Percentiles rank a stretch among this genome's conserved stretches.
phyloP scores from a whole-genome alignment of 805 yeast species.

The Yamadazyma laniorum region DNA sequence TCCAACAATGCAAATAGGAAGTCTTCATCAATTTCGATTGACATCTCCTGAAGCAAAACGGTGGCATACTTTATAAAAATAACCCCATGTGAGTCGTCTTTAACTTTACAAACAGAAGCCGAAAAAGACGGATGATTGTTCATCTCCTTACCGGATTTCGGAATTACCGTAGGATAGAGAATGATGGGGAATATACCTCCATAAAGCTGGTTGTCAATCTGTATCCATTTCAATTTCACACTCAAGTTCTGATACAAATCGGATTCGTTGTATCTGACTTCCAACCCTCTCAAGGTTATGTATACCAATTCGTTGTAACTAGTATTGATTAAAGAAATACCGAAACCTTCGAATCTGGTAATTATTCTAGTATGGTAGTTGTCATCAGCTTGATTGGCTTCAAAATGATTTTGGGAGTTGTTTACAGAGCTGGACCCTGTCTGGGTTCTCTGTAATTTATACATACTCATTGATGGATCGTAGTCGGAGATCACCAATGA shows the following conservation, averaged over 20 bases:
- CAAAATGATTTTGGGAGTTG: slow-evolving; percentile 48
- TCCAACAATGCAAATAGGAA: slow-evolving; percentile 80
- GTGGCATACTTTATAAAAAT: slow-evolving; percentile 90
- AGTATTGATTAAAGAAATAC: slow-evolving; percentile 77
- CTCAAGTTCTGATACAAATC: slow-evolving; percentile 79
- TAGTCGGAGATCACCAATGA: slow-evolving; percentile 81
- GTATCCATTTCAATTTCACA: slow-evolving; percentile 88
- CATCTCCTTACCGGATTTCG: slow-evolving; percentile 79
- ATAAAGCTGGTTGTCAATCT: slow-evolving; percentile 85
- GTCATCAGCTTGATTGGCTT: slow-evolving; percentile 52
- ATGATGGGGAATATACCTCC: slow-evolving; percentile 88
- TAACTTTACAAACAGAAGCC: slow-evolving; percentile 76
- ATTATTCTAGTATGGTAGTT: slow-evolving; percentile 52
- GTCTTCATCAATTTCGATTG: slow-evolving; percentile 92
- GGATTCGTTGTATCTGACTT: slow-evolving; percentile 76
- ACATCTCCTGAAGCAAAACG: slow-evolving; percentile 80
- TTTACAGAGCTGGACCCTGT: slow-evolving; percentile 29
- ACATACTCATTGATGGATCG: slow-evolving; percentile 74
- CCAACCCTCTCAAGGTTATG: slow-evolving; percentile 77
- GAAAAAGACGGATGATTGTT: slow-evolving; percentile 88
- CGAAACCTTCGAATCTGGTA: slow-evolving; percentile 78
- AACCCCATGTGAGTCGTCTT: slow-evolving; percentile 90
- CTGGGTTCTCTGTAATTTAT: slow-evolving; percentile 46
- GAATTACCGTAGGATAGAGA: slow-evolving; percentile 85
- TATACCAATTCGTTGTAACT: slow-evolving; percentile 78